Percentiles rank a stretch among this genome's conserved stretches.
phyloP scores from a whole-genome alignment of 768 basidiomycete species.

The Lentinus tigrinus region DNA sequence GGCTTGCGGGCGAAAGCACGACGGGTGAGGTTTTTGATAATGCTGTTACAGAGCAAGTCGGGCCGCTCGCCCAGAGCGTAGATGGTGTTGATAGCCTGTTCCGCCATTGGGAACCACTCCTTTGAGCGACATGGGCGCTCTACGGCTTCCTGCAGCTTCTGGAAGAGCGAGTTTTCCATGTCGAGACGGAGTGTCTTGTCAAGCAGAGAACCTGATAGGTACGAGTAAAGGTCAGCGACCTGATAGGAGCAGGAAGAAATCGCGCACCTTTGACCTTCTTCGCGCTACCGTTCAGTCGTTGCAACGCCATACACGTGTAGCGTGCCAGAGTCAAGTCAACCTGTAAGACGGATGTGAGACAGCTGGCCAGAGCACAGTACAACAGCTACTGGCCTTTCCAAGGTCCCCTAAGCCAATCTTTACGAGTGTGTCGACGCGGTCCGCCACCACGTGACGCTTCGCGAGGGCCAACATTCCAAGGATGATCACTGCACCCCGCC shows the following conservation, averaged over 20 bases:
- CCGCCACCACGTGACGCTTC: conserved; percentile 70
- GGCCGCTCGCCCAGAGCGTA: conserved; percentile 95
- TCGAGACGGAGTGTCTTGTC: conserved; percentile 84
- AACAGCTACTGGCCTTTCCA: conserved; percentile 61
- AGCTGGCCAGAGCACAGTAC: neutral
- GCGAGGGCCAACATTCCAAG: conserved; percentile 96
- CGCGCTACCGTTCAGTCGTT: conserved; percentile 87
- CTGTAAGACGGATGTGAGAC: conserved; percentile 37
- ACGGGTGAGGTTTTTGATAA: conserved; percentile 80
- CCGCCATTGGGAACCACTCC: conserved; percentile 97
- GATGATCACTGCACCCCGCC: conserved; percentile 94
- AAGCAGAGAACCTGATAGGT: conserved; percentile 67
- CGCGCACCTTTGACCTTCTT: conserved; percentile 92
- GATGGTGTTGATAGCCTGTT: conserved; percentile 95
- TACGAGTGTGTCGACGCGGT: conserved; percentile 81
- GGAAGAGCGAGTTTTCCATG: conserved; percentile 87
- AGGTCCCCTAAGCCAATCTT: conserved; percentile 82
- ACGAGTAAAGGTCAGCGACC: neutral
- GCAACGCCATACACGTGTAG: conserved; percentile 92
- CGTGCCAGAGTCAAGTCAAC: conserved; percentile 85
- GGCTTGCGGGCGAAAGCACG: conserved; percentile 53
- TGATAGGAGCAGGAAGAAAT: neutral
- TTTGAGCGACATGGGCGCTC: conserved; percentile 78
- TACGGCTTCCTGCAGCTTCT: conserved; percentile 76
- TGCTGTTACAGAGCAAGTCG: conserved; percentile 72